Percentiles rank a stretch among this genome's conserved stretches.
These are phyloP conservation scores for Trichoderma koningiopsis DNA, from an alignment of 2,329 filamentous ascomycete genomes.

Conservation along the genomic window DNA sequence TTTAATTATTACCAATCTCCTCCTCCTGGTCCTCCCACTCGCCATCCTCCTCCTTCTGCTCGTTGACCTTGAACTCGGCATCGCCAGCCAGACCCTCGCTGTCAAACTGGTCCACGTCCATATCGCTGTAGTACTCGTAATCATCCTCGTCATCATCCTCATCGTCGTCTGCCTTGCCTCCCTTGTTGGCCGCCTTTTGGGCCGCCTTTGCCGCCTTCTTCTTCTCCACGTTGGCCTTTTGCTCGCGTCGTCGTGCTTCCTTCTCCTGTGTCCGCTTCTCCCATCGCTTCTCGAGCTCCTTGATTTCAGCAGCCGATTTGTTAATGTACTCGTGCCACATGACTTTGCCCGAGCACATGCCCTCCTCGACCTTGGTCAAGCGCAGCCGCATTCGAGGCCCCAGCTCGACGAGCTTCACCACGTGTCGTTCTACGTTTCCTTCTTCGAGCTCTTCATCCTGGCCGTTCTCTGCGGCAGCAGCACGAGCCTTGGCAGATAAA, in stretches of 20 bases:
- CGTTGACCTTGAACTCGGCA: conserved; percentile 52
- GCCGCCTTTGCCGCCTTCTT: conserved; percentile 62
- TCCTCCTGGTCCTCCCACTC: conserved; percentile 25
- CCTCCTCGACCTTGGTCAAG: conserved; percentile 95
- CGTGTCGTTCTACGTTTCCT: conserved; percentile 74
- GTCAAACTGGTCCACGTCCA: conserved; percentile 54
- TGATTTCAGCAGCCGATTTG: conserved; percentile 77
- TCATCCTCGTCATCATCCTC: conserved; percentile 46
- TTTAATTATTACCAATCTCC: conserved; percentile 23
- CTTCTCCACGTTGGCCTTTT: conserved; percentile 87
- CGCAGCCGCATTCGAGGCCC: conserved; percentile 87
- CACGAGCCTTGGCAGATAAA: conserved; percentile 54
- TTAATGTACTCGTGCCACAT: conserved; percentile 98
- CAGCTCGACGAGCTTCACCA: conserved; percentile 88
- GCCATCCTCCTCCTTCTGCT: conserved; percentile 55
- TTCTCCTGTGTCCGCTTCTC: conserved; percentile 77
- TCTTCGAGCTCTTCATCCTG: conserved; percentile 51
- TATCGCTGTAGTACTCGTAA: conserved; percentile 48
- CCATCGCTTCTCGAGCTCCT: conserved; percentile 81
- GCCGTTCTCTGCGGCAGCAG: conserved; percentile 43
- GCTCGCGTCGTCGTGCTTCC: conserved; percentile 76
- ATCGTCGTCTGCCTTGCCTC: conserved; percentile 40
- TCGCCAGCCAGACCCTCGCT: conserved; percentile 54
- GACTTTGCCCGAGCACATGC: conserved; percentile 82
- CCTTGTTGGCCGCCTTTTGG: conserved; percentile 42